These are phyloP conservation scores for Trichoderma gracile DNA, from an alignment of 2,329 filamentous ascomycete genomes.

Conservation along the genomic window DNA sequence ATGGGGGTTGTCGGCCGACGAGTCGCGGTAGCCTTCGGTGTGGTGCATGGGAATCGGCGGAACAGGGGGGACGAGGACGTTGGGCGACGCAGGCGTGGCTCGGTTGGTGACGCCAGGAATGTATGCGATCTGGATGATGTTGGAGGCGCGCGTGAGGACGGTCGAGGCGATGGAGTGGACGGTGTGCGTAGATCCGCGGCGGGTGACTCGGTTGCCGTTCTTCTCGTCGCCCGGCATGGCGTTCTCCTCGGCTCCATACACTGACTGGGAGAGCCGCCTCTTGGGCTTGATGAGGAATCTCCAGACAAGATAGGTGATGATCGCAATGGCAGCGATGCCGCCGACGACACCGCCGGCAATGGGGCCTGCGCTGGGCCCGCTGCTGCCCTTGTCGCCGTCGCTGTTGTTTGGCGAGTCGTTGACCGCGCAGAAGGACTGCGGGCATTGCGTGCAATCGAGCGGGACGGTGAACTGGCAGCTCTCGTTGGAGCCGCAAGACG, in stretches of 20 bases:
- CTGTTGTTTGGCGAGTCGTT: conserved; percentile 30
- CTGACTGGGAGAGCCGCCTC: conserved; percentile 59
- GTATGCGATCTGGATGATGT: conserved; percentile 99
- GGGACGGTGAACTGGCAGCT: conserved; percentile 50
- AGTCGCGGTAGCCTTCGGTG: conserved; percentile 49
- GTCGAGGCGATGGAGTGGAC: conserved; percentile 92
- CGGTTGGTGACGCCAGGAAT: conserved; percentile 96
- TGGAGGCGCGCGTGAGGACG: conserved; percentile 91
- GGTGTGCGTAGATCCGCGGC: conserved; percentile 78
- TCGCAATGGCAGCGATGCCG: conserved; percentile 72
- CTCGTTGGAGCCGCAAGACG: conserved; percentile 45
- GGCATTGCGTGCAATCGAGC: conserved; percentile 49
- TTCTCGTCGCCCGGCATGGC: conserved; percentile 44
- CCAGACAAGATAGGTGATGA: conserved; percentile 80
- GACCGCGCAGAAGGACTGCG: conserved; percentile 49
- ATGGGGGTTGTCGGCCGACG: conserved; percentile 72
- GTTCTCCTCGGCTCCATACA: conserved; percentile 60
- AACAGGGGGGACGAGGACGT: conserved; percentile 82
- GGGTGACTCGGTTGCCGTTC: conserved; percentile 47
- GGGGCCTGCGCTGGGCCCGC: conserved; percentile 71
- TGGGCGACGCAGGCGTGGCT: conserved; percentile 79
- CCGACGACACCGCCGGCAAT: conserved; percentile 92
- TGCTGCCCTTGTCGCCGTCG: conserved; percentile 31
- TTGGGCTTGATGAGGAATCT: conserved; percentile 82
- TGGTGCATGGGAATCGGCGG: conserved; percentile 79